Conservation (phyloP, 768 basidiomycete species). For the Leccinum pellstonianum region DNA sequence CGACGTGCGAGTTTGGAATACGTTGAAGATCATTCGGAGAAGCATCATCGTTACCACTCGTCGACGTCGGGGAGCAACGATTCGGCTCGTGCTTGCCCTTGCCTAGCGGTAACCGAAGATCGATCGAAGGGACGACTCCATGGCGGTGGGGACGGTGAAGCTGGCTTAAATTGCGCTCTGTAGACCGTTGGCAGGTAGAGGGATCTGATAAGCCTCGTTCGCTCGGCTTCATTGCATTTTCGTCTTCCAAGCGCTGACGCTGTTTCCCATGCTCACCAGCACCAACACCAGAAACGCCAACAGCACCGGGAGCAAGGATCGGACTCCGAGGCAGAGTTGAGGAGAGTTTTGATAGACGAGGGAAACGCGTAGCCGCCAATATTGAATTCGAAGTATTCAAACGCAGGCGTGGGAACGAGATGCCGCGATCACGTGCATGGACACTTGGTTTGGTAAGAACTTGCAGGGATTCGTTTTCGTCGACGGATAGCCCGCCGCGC, state of each 20-base stretch:
- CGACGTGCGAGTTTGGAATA: background rate
- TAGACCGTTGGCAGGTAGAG: background rate
- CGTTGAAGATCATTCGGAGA: slow-evolving; percentile 25
- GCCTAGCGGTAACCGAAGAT: slow-evolving; percentile 15
- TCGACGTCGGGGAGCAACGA: slow-evolving; percentile 2
- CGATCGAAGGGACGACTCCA: slow-evolving; percentile 14
- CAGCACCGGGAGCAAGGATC: background rate
- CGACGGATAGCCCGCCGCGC: background rate
- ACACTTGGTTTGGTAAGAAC: background rate
- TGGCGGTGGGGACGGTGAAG: background rate
- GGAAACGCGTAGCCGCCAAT: background rate
- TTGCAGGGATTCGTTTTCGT: slow-evolving; percentile 22
- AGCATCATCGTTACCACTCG: slow-evolving; percentile 4
- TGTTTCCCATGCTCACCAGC: background rate
- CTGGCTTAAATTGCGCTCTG: background rate
- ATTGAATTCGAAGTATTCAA: background rate
- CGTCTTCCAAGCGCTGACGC: background rate
- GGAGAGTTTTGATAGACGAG: slow-evolving; percentile 11
- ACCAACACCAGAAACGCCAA: background rate
- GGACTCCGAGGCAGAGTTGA: background rate
- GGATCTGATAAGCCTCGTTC: background rate
- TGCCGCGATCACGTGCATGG: slow-evolving; percentile 3
- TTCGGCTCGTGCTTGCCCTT: background rate
- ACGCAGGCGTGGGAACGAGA: slow-evolving; percentile 17
- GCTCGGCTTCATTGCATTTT: background rate